A percentile compares a stretch with the other conserved stretches of the same genome.
Evolutionary conservation across 805 yeast species (phyloP).

Genomic region (Zygosaccharomyces bailii): DNA sequence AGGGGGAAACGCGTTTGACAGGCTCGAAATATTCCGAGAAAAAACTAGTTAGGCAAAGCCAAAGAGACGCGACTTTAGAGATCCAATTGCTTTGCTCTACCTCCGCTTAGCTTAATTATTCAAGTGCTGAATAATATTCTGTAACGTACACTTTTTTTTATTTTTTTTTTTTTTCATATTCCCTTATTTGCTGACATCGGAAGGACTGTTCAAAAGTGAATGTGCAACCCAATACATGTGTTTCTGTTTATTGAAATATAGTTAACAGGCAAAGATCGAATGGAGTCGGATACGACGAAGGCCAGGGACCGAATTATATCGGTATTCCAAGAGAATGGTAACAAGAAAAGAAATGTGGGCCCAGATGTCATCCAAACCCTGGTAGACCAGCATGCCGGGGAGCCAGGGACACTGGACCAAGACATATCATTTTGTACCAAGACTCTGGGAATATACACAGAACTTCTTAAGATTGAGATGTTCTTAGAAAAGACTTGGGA

Average conservation of each 20-base stretch:
- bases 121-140: too few species aligned
- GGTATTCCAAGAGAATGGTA: slow-evolving; percentile 7
- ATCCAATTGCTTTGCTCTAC: too few species aligned
- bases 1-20: too few species aligned
- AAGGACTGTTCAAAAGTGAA: background rate
- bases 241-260: background rate
- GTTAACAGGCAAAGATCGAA: background rate
- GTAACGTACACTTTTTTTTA: background rate
- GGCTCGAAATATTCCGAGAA: too few species aligned
- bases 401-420: slow-evolving; percentile 5
- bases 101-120: background rate
- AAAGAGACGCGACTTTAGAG: too few species aligned
- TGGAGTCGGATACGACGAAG: slow-evolving; percentile 1
- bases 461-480: slow-evolving; percentile 28
- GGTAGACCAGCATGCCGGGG: slow-evolving; percentile 11
- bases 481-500: slow-evolving; percentile 35
- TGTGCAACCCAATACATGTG: slow-evolving; percentile 2
- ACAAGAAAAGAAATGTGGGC: slow-evolving; percentile 5
- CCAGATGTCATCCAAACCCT: slow-evolving; percentile 9
- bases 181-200: background rate
- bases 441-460: slow-evolving; percentile 29
- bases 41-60: too few species aligned
- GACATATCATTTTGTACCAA: slow-evolving; percentile 27
- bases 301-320: slow-evolving; percentile 16
- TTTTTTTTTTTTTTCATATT: slow-evolving; percentile 1